Percentiles rank a stretch among this genome's conserved stretches.
These are phyloP conservation scores for Lojkania enalia DNA, from an alignment of 2,329 filamentous ascomycete genomes.

Conservation along the genomic window DNA sequence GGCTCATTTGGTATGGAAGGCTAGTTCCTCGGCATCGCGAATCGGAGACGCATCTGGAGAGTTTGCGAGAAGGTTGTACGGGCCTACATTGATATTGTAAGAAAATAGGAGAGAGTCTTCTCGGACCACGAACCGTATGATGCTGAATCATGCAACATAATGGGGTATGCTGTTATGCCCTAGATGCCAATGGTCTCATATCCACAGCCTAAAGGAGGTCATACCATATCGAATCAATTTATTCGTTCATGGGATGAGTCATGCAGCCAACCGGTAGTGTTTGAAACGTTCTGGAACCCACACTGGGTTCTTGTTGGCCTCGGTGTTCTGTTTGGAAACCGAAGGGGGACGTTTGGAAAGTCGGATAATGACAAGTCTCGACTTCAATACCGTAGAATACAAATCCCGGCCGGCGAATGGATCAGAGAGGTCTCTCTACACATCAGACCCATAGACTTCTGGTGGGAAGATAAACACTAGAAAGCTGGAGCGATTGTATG, in stretches of 20 bases:
- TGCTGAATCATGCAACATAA: no score
- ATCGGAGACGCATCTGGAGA: background rate
- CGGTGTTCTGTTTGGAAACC: background rate
- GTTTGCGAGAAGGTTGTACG: background rate
- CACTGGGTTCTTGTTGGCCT: background rate
- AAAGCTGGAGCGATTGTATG: no score
- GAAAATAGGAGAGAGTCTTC: no score
- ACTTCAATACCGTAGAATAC: background rate
- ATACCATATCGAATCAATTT: background rate
- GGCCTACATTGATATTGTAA: background rate
- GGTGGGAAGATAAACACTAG: background rate
- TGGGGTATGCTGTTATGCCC: background rate
- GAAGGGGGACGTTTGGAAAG: background rate
- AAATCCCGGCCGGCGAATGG: background rate
- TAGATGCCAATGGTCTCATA: background rate
- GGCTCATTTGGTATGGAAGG: background rate
- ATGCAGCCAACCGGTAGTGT: background rate
- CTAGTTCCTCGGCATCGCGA: background rate
- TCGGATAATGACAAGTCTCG: background rate
- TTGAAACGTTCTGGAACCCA: background rate
- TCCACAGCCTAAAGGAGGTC: background rate
- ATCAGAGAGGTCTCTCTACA: background rate
- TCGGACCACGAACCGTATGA: no score
- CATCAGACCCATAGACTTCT: background rate
- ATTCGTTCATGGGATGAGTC: background rate